Percentiles rank a stretch among this genome's conserved stretches.
These are phyloP conservation scores for Spongiforma sp. DNA, from an alignment of 1,284 basidiomycete species.

Conservation along the genomic window DNA sequence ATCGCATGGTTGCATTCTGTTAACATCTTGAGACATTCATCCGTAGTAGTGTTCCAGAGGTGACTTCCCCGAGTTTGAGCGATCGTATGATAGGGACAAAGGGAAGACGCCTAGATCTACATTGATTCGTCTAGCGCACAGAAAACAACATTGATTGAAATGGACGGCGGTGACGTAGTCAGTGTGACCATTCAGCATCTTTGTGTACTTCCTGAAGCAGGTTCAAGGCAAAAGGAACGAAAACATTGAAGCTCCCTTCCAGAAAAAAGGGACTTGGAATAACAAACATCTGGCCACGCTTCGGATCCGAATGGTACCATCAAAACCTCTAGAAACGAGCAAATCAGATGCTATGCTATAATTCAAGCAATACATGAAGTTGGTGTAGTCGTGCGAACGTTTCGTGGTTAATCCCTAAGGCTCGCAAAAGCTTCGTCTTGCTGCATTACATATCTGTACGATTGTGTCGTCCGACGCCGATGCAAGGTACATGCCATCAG, in stretches of 20 bases:
- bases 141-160: slow-evolving; percentile 90
- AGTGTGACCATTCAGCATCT: slow-evolving; percentile 88
- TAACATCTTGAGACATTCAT: slow-evolving; percentile 96
- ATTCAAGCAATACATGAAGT: slow-evolving; percentile 90
- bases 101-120: too few species aligned
- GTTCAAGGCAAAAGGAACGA: too few species aligned
- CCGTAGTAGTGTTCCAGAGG: slow-evolving; percentile 92
- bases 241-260: neutral
- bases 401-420: slow-evolving; percentile 69
- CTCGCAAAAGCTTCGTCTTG: slow-evolving; percentile 59
- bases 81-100: too few species aligned
- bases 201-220: slow-evolving; percentile 80
- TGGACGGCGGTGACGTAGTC: slow-evolving; percentile 95
- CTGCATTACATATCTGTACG: slow-evolving; percentile 86
- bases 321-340: slow-evolving; percentile 91
- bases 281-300: slow-evolving; percentile 75
- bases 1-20: slow-evolving; percentile 91
- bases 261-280: neutral
- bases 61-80: too few species aligned
- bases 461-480: slow-evolving; percentile 92
- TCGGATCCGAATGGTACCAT: slow-evolving; percentile 94
- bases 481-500: slow-evolving; percentile 81
- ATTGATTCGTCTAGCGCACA: slow-evolving; percentile 94
- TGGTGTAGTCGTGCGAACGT: slow-evolving; percentile 81
- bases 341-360: slow-evolving; percentile 90